These are phyloP conservation scores for Penicillium steckii DNA, from an alignment of 495 filamentous ascomycete genomes.

Conservation along the genomic window DNA sequence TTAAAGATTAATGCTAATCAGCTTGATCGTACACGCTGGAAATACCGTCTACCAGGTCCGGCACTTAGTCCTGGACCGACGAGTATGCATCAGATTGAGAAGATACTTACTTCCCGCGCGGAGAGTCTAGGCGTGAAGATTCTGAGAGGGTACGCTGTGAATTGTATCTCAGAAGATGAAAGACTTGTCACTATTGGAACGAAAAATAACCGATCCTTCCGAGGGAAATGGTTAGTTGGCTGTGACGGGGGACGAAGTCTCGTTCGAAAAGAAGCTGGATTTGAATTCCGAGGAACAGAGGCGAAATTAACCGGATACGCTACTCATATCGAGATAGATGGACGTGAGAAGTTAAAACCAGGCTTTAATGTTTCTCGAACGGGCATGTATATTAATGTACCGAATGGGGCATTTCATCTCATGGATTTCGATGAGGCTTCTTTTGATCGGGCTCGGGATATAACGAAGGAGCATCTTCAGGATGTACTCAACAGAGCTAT, in stretches of 20 bases:
- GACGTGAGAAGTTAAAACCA: constrained; percentile 15
- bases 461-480: constrained; percentile 29
- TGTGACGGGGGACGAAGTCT: constrained; percentile 25
- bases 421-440: constrained; percentile 31
- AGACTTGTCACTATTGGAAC: neutral
- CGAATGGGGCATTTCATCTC: constrained; percentile 7
- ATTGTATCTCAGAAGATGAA: constrained; percentile 1
- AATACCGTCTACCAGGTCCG: constrained; percentile 25
- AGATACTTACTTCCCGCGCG: constrained; percentile 16
- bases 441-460: constrained; percentile 20
- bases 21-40: constrained; percentile 20
- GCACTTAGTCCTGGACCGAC: constrained; percentile 7
- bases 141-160: constrained; percentile 17
- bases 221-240: constrained; percentile 19
- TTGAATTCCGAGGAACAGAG: constrained; percentile 21
- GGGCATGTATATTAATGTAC: constrained; percentile 16
- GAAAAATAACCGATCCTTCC: neutral
- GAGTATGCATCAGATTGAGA: constrained; percentile 16
- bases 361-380: constrained; percentile 19
- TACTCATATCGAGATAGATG: constrained; percentile 13
- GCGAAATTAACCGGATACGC: constrained; percentile 21
- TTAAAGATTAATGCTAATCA: constrained; percentile 23
- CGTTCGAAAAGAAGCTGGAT: constrained; percentile 17
- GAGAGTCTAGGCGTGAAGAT: constrained; percentile 26
- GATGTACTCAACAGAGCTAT: constrained; percentile 21